phyloP scores from a whole-genome alignment of 345 rosid species.

The Murraya paniculata region DNA sequence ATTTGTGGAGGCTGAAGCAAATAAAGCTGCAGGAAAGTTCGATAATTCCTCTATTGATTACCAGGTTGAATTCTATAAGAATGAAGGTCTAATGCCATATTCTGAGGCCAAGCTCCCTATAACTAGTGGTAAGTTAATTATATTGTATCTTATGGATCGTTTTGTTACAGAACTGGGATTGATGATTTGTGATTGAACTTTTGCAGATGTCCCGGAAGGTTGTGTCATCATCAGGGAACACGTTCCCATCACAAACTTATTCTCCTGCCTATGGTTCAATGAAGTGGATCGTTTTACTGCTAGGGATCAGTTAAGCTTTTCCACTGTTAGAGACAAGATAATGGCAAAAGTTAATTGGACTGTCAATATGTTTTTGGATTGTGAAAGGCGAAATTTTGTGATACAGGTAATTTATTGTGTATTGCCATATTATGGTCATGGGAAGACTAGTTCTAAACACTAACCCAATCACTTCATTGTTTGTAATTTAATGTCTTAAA shows the following conservation, averaged over 20 bases:
- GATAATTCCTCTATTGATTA: constrained; percentile 74
- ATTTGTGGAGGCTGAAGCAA: constrained; percentile 83
- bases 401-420: constrained; percentile 55
- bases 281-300: constrained; percentile 92
- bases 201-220: constrained; percentile 96
- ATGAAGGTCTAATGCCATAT: constrained; percentile 81
- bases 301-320: constrained; percentile 88
- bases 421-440: constrained; percentile 3
- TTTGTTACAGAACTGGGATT: constrained; percentile 1
- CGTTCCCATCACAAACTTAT: constrained; percentile 71
- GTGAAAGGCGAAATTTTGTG: constrained; percentile 91
- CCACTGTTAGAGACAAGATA: constrained; percentile 81
- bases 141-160: neutral
- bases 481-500: neutral
- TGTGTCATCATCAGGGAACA: constrained; percentile 84
- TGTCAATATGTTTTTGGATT: constrained; percentile 80
- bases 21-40: constrained; percentile 83
- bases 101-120: constrained; percentile 76
- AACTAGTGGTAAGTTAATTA: constrained; percentile 64
- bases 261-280: constrained; percentile 90
- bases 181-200: constrained; percentile 13
- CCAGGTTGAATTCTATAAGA: constrained; percentile 73
- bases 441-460: neutral
- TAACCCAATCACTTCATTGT: neutral
- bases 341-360: constrained; percentile 64